These are phyloP conservation scores for Euphorbia celastroides DNA, from an alignment of 441 rosid genomes.

Conservation along the genomic window DNA sequence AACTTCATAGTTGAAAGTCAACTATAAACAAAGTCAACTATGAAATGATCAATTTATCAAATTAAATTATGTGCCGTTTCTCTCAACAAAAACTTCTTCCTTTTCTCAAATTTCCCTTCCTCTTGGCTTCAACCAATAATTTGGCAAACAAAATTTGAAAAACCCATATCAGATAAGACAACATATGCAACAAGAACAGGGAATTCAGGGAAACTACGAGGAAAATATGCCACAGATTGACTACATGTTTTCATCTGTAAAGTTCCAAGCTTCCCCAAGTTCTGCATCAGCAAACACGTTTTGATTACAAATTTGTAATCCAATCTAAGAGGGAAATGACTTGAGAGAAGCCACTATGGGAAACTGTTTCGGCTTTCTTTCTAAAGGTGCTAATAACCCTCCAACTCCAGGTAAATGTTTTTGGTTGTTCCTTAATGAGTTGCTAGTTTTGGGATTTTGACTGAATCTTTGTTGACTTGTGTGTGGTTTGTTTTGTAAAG, in stretches of 20 bases:
- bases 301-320: neutral
- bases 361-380: conserved; percentile 21
- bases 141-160: neutral
- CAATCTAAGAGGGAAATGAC: neutral
- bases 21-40: too few relatives aligned
- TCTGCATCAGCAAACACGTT: neutral
- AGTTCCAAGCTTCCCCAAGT: neutral
- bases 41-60: too few relatives aligned
- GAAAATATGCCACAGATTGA: neutral
- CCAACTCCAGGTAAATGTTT: conserved; percentile 24
- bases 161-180: neutral
- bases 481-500: neutral
- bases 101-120: neutral
- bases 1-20: too few relatives aligned
- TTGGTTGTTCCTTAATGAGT: neutral
- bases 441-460: neutral
- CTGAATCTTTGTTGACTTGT: neutral
- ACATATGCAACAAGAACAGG: neutral
- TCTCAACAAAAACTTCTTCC: neutral
- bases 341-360: conserved; percentile 33
- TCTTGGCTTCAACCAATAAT: neutral
- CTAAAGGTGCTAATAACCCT: conserved; percentile 6
- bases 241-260: neutral
- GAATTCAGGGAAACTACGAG: neutral
- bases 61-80: too few relatives aligned